These are phyloP conservation scores for Climacium dendroides DNA, from an alignment of 225 moss, liverwort and hornwort genomes.

Conservation along the genomic window DNA sequence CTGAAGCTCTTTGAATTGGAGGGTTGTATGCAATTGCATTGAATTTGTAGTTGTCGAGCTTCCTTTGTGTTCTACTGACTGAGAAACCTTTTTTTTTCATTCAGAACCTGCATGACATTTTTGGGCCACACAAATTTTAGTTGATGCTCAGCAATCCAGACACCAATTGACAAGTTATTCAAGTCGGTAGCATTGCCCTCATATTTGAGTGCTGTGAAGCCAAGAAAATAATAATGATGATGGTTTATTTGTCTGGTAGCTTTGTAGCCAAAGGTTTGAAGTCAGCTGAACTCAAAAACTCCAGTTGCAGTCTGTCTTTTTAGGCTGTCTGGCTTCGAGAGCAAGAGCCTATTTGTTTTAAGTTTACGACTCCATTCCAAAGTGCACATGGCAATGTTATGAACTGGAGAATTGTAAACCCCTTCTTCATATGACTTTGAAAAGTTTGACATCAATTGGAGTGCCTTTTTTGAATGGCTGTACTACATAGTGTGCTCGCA, in stretches of 20 bases:
- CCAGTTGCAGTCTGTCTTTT: no score
- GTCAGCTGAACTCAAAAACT: neutral
- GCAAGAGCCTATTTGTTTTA: neutral
- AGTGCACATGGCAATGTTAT: neutral
- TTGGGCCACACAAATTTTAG: neutral
- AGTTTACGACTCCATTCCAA: no score
- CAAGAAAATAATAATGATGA: conserved; percentile 11
- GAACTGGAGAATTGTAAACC: neutral
- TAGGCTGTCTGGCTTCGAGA: neutral
- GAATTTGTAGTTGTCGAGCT: neutral
- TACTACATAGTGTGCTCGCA: no score
- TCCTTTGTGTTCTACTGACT: neutral
- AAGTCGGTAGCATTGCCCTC: conserved; percentile 47
- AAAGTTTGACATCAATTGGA: neutral
- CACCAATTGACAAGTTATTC: conserved; percentile 38
- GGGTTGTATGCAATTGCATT: neutral
- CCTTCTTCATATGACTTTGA: neutral
- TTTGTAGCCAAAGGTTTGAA: neutral
- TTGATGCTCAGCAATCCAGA: conserved; percentile 48
- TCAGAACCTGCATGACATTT: conserved; percentile 26
- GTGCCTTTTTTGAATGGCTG: no score
- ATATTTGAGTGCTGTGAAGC: conserved; percentile 40
- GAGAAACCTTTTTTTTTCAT: no score
- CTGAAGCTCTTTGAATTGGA: neutral
- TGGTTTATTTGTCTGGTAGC: neutral